Percentiles rank a stretch among this genome's conserved stretches.
phyloP scores from a whole-genome alignment of 371 early-diverging fungal species.

The Mortierella sp. region DNA sequence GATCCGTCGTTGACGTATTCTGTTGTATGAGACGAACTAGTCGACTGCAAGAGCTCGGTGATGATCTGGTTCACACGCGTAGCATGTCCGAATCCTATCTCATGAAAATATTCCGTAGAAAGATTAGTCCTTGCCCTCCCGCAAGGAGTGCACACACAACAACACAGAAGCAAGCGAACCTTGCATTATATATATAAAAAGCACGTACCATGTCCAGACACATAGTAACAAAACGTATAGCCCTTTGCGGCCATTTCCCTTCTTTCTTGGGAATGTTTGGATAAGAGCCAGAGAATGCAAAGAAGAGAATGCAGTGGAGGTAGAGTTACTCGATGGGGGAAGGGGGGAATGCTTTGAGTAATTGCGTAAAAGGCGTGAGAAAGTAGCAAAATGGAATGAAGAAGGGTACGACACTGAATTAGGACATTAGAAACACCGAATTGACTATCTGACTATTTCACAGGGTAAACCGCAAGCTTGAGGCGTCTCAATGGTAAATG shows the following conservation, averaged over 20 bases:
- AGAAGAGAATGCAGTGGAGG: not conserved
- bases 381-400: not conserved
- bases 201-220: slow-evolving; percentile 74
- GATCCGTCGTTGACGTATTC: not conserved
- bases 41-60: slow-evolving; percentile 66
- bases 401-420: too few species aligned
- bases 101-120: too few species aligned
- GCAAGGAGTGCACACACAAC: too few species aligned
- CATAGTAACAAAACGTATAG: slow-evolving; percentile 73
- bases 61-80: slow-evolving; percentile 75
- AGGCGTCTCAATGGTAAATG: too few species aligned
- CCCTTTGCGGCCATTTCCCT: slow-evolving; percentile 20
- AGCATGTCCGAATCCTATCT: slow-evolving; percentile 77
- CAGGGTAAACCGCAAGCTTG: too few species aligned
- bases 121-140: too few species aligned
- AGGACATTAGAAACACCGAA: too few species aligned
- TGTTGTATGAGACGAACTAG: not conserved
- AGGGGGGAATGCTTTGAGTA: not conserved
- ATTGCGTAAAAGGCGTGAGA: not conserved
- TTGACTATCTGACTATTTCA: too few species aligned
- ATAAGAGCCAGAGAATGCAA: not conserved
- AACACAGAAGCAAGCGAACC: too few species aligned
- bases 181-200: not conserved
- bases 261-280: not conserved
- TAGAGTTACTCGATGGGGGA: not conserved